phyloP scores from a whole-genome alignment of 306 rosid species.

The Argentina anserina region DNA sequence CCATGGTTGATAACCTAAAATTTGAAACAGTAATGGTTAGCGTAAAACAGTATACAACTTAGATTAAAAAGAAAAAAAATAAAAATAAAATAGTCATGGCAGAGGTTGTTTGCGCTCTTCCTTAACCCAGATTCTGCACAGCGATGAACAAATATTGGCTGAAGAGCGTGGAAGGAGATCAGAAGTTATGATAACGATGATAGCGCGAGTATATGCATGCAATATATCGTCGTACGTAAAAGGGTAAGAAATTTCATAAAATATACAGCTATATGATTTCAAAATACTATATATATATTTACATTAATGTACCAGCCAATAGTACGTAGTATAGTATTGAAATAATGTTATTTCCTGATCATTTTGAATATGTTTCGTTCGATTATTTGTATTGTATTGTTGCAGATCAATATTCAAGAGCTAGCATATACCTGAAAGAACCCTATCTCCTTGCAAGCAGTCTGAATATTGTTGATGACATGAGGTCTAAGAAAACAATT shows the following conservation, averaged over 20 bases:
- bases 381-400: not conserved
- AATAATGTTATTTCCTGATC: too few species aligned
- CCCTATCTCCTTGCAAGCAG: slow-evolving; percentile 37
- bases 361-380: too few species aligned
- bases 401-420: not conserved
- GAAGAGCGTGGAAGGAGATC: not conserved
- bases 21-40: not conserved
- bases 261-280: too few species aligned
- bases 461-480: slow-evolving; percentile 23
- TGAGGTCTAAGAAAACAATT: slow-evolving; percentile 28
- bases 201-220: not conserved
- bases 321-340: not conserved
- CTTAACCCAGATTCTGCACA: not conserved
- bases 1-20: slow-evolving; percentile 55
- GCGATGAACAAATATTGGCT: not conserved
- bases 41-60: not conserved
- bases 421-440: slow-evolving; percentile 43
- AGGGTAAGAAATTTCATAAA: too few species aligned
- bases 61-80: not conserved
- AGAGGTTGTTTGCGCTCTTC: not conserved
- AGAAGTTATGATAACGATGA: not conserved
- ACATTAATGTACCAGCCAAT: not conserved
- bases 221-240: not conserved
- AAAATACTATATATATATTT: too few species aligned
- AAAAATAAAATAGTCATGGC: not conserved